phyloP scores from a whole-genome alignment of 805 yeast genomes.

The Candida boleticola region DNA sequence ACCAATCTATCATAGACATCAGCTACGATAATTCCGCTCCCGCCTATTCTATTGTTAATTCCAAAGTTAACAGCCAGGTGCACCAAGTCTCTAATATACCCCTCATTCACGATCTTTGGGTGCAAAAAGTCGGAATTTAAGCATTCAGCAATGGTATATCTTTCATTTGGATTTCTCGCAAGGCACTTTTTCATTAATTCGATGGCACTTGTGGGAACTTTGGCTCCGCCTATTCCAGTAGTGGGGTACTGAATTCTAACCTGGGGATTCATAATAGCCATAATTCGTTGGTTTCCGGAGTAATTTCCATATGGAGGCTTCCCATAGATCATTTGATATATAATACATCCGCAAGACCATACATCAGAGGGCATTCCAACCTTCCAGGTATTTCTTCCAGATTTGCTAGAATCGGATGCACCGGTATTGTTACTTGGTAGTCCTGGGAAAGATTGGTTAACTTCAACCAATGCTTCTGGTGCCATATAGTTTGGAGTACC shows the following conservation, averaged over 20 bases:
- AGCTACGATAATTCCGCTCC: constrained; percentile 39
- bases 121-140: constrained; percentile 63
- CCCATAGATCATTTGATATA: constrained; percentile 94
- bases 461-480: constrained; percentile 85
- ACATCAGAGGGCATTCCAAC: constrained; percentile 95
- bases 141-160: constrained; percentile 65
- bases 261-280: constrained; percentile 85
- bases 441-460: constrained; percentile 30
- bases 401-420: background rate
- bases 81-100: constrained; percentile 66
- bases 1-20: constrained; percentile 41
- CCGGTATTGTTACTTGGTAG: constrained; percentile 9
- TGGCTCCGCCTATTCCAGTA: constrained; percentile 55
- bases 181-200: constrained; percentile 74
- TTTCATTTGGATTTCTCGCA: constrained; percentile 60
- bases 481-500: constrained; percentile 99
- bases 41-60: constrained; percentile 34
- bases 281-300: constrained; percentile 70
- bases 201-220: constrained; percentile 67
- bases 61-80: constrained; percentile 80
- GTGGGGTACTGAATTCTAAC: constrained; percentile 67
- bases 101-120: constrained; percentile 70
- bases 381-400: constrained; percentile 48
- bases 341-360: constrained; percentile 97
- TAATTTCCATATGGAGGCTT: constrained; percentile 84